These are phyloP conservation scores for Pinus tabuliformis DNA, from an alignment of 75 land plant species.

Conservation along the genomic window DNA sequence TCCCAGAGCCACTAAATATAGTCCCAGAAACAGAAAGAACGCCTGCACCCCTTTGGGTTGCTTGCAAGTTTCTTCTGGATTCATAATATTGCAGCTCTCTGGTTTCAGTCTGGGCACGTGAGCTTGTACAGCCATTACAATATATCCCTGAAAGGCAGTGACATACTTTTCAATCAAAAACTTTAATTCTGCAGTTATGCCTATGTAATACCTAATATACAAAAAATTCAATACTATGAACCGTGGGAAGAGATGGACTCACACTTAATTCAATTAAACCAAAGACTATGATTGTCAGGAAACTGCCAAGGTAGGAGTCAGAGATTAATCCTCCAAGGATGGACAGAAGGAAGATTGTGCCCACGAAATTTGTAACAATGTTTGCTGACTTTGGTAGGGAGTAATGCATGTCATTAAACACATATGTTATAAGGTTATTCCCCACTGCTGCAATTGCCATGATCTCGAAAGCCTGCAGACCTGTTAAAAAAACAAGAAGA, in stretches of 20 bases:
- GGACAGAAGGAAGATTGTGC: conserved; percentile 67
- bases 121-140: conserved; percentile 73
- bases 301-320: conserved; percentile 76
- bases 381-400: conserved; percentile 65
- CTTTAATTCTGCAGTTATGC: not conserved
- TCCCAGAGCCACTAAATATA: conserved; percentile 67
- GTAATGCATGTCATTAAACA: conserved; percentile 78
- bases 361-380: conserved; percentile 75
- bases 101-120: conserved; percentile 69
- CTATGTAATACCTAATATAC: not conserved
- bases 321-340: conserved; percentile 77
- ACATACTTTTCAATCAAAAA: not conserved
- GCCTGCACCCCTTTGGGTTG: conserved; percentile 58
- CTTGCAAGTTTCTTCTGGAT: conserved; percentile 14
- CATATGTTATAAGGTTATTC: conserved; percentile 82
- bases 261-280: conserved; percentile 71
- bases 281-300: conserved; percentile 79
- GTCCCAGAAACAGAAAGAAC: conserved; percentile 47
- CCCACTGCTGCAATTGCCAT: conserved; percentile 88
- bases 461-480: conserved; percentile 83
- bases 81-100: conserved; percentile 44
- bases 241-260: conserved; percentile 7
- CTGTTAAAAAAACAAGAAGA: conserved; percentile 22
- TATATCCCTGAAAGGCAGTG: conserved; percentile 53
- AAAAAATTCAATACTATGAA: not conserved